A percentile compares a stretch with the other conserved stretches of the same genome.
Conservation (phyloP, 1,284 basidiomycete species). For the Cystobasidium sp. region DNA sequence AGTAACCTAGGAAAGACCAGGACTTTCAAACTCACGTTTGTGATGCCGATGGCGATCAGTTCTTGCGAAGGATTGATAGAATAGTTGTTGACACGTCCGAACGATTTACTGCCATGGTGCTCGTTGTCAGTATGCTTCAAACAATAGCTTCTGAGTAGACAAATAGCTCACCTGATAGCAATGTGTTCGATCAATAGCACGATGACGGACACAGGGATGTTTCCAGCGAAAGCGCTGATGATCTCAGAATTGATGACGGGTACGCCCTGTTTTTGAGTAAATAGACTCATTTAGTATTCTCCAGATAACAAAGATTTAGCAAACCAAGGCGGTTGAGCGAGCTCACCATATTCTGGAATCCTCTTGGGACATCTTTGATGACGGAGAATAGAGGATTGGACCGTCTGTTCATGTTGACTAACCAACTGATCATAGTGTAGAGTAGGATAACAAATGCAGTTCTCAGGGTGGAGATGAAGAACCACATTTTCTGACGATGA, state of each 20-base stretch:
- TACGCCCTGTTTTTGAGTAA: constrained; percentile 57
- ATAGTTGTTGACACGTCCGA: constrained; percentile 94
- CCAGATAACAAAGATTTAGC: no score
- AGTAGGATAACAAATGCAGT: constrained; percentile 86
- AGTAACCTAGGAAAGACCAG: background rate
- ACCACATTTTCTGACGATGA: constrained; percentile 61
- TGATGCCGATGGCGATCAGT: constrained; percentile 95
- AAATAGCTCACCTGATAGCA: constrained; percentile 67
- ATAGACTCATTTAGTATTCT: background rate
- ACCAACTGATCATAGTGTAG: constrained; percentile 81
- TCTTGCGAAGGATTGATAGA: constrained; percentile 98
- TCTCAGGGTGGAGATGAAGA: constrained; percentile 81
- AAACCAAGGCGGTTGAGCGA: background rate
- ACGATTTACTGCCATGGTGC: constrained; percentile 64
- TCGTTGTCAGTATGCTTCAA: background rate
- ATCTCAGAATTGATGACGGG: constrained; percentile 71
- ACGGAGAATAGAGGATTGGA: constrained; percentile 72
- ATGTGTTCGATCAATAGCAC: constrained; percentile 96
- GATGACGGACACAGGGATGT: constrained; percentile 91
- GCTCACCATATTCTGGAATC: constrained; percentile 64
- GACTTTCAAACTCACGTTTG: constrained; percentile 62
- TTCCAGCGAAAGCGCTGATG: constrained; percentile 70
- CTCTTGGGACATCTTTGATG: constrained; percentile 74
- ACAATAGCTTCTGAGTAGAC: background rate
- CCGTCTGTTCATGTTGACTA: constrained; percentile 71